Percentiles rank a stretch among this genome's conserved stretches.
Conservation (phyloP, 306 rosid genomes). For the Quercus gilva region DNA sequence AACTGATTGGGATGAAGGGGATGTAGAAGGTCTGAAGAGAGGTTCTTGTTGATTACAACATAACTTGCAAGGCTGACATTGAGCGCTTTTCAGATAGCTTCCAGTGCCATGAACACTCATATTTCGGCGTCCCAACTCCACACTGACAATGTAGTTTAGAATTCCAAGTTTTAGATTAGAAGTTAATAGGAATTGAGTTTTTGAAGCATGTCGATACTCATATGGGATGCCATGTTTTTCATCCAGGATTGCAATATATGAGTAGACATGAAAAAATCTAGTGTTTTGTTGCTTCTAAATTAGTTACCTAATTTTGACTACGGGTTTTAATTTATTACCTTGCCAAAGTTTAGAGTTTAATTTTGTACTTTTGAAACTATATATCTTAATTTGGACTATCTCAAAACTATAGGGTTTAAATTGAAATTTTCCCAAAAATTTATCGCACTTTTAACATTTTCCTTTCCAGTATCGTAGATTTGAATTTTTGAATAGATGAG, state of each 20-base stretch:
- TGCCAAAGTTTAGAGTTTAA: no score
- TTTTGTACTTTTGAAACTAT: no score
- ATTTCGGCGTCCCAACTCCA: conserved; percentile 53
- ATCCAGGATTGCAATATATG: conserved; percentile 40
- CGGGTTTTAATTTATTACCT: no score
- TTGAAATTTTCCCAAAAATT: no score
- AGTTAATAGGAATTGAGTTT: conserved; percentile 61
- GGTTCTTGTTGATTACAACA: conserved; percentile 80
- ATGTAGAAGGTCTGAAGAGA: conserved; percentile 57
- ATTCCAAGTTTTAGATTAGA: conserved; percentile 62
- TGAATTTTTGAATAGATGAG: no score
- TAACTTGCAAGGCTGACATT: conserved; percentile 72
- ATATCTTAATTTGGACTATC: no score
- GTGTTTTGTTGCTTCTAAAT: no score
- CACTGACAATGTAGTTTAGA: conserved; percentile 71
- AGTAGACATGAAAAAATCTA: conserved; percentile 41
- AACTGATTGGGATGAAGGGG: conserved; percentile 56
- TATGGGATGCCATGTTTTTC: conserved; percentile 12
- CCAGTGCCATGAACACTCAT: conserved; percentile 80
- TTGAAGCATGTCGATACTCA: conserved; percentile 29
- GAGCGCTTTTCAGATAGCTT: conserved; percentile 87
- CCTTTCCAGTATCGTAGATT: no score
- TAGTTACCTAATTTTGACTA: no score
- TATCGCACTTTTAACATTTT: no score
- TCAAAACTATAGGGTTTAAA: no score